Evolutionary conservation across 192 early-diverging fungal genomes (phyloP).

Genomic region (Coemansia sp.): DNA sequence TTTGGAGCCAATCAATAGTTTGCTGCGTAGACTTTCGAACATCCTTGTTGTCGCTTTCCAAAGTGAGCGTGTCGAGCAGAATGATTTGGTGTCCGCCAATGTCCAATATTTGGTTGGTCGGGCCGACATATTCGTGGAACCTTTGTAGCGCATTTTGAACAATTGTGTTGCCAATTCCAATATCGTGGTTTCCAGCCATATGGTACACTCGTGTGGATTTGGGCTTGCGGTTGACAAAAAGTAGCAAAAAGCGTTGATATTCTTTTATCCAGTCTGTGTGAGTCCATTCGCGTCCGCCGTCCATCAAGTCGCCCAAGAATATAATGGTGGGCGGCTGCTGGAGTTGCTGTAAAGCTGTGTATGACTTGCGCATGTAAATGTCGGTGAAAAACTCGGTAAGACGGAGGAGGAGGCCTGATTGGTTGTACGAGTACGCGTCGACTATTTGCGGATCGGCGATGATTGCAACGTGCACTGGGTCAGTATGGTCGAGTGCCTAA

Average conservation of each 20-base stretch:
- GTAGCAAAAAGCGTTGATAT: slow-evolving; percentile 53
- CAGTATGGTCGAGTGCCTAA: not conserved
- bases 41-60: slow-evolving; percentile 41
- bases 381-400: slow-evolving; percentile 81
- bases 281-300: slow-evolving; percentile 65
- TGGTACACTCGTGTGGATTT: slow-evolving; percentile 42
- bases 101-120: slow-evolving; percentile 56
- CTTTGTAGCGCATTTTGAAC: slow-evolving; percentile 37
- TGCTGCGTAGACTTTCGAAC: slow-evolving; percentile 12
- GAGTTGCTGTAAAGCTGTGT: slow-evolving; percentile 57
- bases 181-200: slow-evolving; percentile 92
- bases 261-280: slow-evolving; percentile 61
- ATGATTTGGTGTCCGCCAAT: slow-evolving; percentile 67
- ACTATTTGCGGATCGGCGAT: slow-evolving; percentile 94
- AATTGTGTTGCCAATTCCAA: slow-evolving; percentile 74
- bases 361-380: slow-evolving; percentile 82
- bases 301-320: slow-evolving; percentile 87
- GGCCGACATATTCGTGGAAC: slow-evolving; percentile 58
- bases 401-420: slow-evolving; percentile 60
- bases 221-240: slow-evolving; percentile 54
- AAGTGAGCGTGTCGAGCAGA: slow-evolving; percentile 74
- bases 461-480: slow-evolving; percentile 56
- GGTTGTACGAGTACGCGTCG: slow-evolving; percentile 83
- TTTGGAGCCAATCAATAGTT: slow-evolving; percentile 12
- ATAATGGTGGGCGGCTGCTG: slow-evolving; percentile 65